Percentiles rank a stretch among this genome's conserved stretches.
phyloP scores from a whole-genome alignment of 768 basidiomycete genomes.

The Tephrocybe sp. region DNA sequence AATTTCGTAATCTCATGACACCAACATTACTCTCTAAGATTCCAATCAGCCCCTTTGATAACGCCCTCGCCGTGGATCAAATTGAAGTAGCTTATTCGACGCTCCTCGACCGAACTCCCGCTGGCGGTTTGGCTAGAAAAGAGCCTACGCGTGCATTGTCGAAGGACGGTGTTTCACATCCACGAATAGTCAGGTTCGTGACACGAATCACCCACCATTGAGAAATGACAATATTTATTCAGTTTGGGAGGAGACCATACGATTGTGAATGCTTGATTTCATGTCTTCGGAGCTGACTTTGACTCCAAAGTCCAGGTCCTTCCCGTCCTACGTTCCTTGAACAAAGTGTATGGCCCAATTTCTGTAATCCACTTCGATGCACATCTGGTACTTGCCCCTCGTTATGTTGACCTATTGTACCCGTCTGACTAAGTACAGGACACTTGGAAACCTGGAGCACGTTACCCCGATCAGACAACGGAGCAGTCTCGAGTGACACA shows the following conservation, averaged over 20 bases:
- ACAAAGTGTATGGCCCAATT: conserved; percentile 79
- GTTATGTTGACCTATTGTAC: conserved; percentile 20
- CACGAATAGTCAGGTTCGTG: conserved; percentile 64
- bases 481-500: conserved; percentile 74
- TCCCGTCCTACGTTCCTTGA: conserved; percentile 78
- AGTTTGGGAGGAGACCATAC: conserved; percentile 90
- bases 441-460: conserved; percentile 48
- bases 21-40: conserved; percentile 41
- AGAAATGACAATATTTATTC: background rate
- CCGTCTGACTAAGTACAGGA: conserved; percentile 37
- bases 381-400: conserved; percentile 34
- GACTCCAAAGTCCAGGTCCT: conserved; percentile 46
- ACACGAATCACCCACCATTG: too few species aligned
- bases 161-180: conserved; percentile 64
- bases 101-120: conserved; percentile 58
- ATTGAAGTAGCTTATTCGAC: conserved; percentile 85
- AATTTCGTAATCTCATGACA: background rate
- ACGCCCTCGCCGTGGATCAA: conserved; percentile 80
- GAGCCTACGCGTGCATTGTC: conserved; percentile 40
- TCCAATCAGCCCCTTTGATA: conserved; percentile 79
- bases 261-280: conserved; percentile 47
- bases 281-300: conserved; percentile 30
- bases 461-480: conserved; percentile 56
- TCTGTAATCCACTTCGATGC: conserved; percentile 86
- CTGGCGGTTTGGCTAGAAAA: conserved; percentile 31